Percentiles rank a stretch among this genome's conserved stretches.
phyloP scores from a whole-genome alignment of 2,329 filamentous ascomycete genomes.

The Cladophialophora psammophila region DNA sequence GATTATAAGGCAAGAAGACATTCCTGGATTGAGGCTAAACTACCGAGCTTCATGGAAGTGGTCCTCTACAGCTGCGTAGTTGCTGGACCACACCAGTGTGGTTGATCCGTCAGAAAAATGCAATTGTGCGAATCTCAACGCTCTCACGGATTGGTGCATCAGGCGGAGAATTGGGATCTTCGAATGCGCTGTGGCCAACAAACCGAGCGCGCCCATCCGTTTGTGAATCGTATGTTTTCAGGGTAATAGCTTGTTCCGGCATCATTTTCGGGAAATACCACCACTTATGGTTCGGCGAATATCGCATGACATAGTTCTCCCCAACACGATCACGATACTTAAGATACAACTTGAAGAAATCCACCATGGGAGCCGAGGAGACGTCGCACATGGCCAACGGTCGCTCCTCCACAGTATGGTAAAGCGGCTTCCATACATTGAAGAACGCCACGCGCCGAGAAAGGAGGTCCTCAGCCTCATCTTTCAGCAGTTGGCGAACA shows the following conservation, averaged over 20 bases:
- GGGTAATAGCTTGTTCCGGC: conserved; percentile 47
- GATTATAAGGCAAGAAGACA: background rate
- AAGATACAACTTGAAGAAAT: conserved; percentile 53
- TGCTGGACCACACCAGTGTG: background rate
- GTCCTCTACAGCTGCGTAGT: background rate
- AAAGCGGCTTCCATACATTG: conserved; percentile 60
- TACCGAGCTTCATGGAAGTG: background rate
- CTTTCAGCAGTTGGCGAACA: conserved; percentile 55
- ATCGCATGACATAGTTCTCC: conserved; percentile 52
- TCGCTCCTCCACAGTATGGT: conserved; percentile 48
- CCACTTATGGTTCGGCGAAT: conserved; percentile 48
- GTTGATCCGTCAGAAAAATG: conserved; percentile 46
- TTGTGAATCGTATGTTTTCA: conserved; percentile 52
- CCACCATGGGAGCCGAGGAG: conserved; percentile 45
- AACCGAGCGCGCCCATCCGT: conserved; percentile 45
- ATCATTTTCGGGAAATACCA: conserved; percentile 52
- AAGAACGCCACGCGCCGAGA: conserved; percentile 57
- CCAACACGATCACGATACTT: conserved; percentile 50
- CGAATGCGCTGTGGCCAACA: conserved; percentile 51
- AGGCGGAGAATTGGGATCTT: conserved; percentile 45
- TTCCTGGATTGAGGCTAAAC: background rate
- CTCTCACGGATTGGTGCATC: conserved; percentile 49
- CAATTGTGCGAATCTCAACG: conserved; percentile 52
- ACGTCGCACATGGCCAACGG: conserved; percentile 54
- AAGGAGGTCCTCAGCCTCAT: conserved; percentile 53